Conservation (phyloP, 139 green algal genomes). For the Klebsormidium nitens region DNA sequence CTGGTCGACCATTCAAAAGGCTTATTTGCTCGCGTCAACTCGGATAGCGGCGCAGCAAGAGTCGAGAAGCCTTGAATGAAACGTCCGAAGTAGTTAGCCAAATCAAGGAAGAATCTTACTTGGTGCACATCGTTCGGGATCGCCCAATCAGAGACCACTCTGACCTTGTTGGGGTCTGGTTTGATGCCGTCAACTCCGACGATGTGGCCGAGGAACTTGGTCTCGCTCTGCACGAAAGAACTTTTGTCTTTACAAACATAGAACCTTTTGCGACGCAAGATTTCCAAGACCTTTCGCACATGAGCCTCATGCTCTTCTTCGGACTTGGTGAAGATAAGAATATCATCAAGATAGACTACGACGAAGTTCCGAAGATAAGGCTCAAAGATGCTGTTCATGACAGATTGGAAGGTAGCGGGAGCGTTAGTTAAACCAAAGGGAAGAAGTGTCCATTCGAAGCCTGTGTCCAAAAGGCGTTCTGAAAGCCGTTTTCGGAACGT, state of each 20-base stretch:
- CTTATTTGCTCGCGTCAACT: constrained; percentile 3
- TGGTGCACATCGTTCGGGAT: background rate
- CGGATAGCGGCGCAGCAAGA: constrained; percentile 30
- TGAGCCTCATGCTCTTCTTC: constrained; percentile 47
- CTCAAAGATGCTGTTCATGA: constrained; percentile 44
- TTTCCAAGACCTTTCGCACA: constrained; percentile 43
- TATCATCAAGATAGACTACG: constrained; percentile 63
- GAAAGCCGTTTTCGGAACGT: constrained; percentile 32
- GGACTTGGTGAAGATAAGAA: constrained; percentile 49
- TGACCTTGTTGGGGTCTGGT: constrained; percentile 30
- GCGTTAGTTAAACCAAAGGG: constrained; percentile 53
- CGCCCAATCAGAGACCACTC: background rate
- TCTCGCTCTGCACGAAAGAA: constrained; percentile 34
- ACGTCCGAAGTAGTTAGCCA: constrained; percentile 45
- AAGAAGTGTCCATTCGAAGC: constrained; percentile 45
- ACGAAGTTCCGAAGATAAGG: constrained; percentile 41
- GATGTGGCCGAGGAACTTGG: constrained; percentile 47
- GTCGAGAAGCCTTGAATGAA: constrained; percentile 42
- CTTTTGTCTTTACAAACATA: constrained; percentile 48
- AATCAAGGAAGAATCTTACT: constrained; percentile 9
- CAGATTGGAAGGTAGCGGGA: constrained; percentile 43
- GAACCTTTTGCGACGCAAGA: constrained; percentile 26
- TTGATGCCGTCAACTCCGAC: constrained; percentile 32
- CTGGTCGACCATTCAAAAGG: background rate
- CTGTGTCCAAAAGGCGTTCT: constrained; percentile 28